Percentiles rank a stretch among this genome's conserved stretches.
Evolutionary conservation across 2,329 filamentous ascomycete genomes (phyloP).

Genomic region (Fusarium tuaranense): DNA sequence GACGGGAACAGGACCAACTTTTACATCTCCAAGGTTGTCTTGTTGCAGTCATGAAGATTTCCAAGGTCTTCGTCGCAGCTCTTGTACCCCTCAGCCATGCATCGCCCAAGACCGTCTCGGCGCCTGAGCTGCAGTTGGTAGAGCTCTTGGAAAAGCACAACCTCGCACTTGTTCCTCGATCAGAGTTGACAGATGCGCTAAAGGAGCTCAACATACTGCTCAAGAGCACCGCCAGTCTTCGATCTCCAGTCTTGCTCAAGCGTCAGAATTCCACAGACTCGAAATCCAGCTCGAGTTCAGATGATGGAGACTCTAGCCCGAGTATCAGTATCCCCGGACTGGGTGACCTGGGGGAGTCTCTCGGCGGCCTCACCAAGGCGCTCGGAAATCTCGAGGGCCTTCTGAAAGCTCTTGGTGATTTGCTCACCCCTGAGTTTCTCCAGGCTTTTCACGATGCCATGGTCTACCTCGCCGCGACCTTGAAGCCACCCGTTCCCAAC

Average conservation of each 20-base stretch:
- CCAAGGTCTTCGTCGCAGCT: slow-evolving; percentile 49
- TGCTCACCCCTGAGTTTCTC: slow-evolving; percentile 55
- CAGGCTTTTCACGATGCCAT: slow-evolving; percentile 55
- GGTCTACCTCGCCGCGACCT: slow-evolving; percentile 52
- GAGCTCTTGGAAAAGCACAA: slow-evolving; percentile 57
- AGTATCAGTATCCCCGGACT: slow-evolving; percentile 27
- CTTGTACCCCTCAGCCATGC: slow-evolving; percentile 50
- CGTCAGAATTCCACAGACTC: slow-evolving; percentile 31
- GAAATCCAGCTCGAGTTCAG: slow-evolving; percentile 3
- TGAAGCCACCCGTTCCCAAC: slow-evolving; percentile 52
- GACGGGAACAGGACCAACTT: not conserved
- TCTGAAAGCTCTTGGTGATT: slow-evolving; percentile 43
- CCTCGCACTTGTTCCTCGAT: slow-evolving; percentile 57
- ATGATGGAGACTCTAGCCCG: not conserved
- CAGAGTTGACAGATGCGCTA: slow-evolving; percentile 58
- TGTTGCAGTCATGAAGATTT: slow-evolving; percentile 51
- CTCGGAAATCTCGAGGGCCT: slow-evolving; percentile 43
- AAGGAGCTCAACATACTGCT: slow-evolving; percentile 57
- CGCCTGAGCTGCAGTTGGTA: slow-evolving; percentile 53
- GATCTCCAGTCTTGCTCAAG: slow-evolving; percentile 15
- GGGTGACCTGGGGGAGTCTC: slow-evolving; percentile 29
- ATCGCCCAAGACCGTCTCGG: slow-evolving; percentile 35
- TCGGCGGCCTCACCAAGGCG: slow-evolving; percentile 32
- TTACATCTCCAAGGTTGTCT: not conserved
- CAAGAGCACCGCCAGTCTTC: slow-evolving; percentile 42